phyloP scores from a whole-genome alignment of 495 filamentous ascomycete genomes.

The Lophiotrema nucula region DNA sequence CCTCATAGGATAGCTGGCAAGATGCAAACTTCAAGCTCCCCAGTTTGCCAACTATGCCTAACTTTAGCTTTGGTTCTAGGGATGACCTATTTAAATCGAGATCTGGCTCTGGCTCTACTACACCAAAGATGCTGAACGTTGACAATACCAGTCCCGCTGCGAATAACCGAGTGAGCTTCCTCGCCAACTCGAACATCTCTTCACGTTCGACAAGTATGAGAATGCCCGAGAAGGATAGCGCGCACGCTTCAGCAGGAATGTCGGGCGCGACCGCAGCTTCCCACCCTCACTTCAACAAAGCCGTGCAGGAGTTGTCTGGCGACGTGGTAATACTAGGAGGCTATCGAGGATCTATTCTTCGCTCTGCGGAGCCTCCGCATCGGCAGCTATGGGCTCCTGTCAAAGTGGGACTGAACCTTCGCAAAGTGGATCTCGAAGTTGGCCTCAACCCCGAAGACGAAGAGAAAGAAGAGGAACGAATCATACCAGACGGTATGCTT shows the following conservation, averaged over 20 bases:
- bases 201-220: background rate
- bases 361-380: slow-evolving; percentile 77
- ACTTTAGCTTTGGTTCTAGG: slow-evolving; percentile 42
- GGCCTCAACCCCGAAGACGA: slow-evolving; percentile 82
- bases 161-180: slow-evolving; percentile 4
- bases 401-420: slow-evolving; percentile 88
- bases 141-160: background rate
- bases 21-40: slow-evolving; percentile 74
- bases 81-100: slow-evolving; percentile 28
- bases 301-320: slow-evolving; percentile 69
- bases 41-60: slow-evolving; percentile 49
- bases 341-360: slow-evolving; percentile 83
- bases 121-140: slow-evolving; percentile 36
- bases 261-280: slow-evolving; percentile 34
- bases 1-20: slow-evolving; percentile 77
- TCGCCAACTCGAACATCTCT: background rate
- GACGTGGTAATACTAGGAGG: slow-evolving; percentile 89
- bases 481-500: slow-evolving; percentile 82
- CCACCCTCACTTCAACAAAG: slow-evolving; percentile 59
- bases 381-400: slow-evolving; percentile 90
- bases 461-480: slow-evolving; percentile 74
- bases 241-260: slow-evolving; percentile 20
- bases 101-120: slow-evolving; percentile 27
- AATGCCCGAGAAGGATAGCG: slow-evolving; percentile 2
- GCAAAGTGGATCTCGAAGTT: slow-evolving; percentile 89